Base-by-base conservation (phyloP, 805 yeast genomes). In the Saccharomyces eubayanus region DNA sequence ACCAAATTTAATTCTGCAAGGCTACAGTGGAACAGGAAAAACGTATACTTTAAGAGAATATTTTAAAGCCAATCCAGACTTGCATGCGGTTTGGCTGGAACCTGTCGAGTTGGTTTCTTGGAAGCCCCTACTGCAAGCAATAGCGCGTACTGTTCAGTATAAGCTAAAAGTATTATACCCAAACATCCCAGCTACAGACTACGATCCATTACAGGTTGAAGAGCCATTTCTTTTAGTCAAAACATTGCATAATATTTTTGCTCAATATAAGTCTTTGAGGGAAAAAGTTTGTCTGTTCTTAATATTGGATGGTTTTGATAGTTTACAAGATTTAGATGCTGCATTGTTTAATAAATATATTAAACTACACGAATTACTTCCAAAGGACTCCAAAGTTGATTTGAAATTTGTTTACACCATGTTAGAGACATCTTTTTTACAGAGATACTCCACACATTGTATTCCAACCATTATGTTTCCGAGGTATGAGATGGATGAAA, bases 251-350 rank as follows among this genome's bases (percentile, higher is more conserved):
- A 51, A 51, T 46, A 31, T 55, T 9, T 16, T 58, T 10, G 49
- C 55, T 3, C 56, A 59, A 10, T 58, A 57, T 40, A 46, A 53
- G 11, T 21, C 40, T 21, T 28, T 59, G 40, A 49, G 51, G 12
- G 46, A 57, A 20, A 48, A 31, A 1, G 27, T 45, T 5, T 62
- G 54, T 49, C 51, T 63, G 14, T 63, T 54, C 48, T 51, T 68
- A n/a, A 53, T 66, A 2, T 56, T 62, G 36, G 72, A 69, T 59
- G 71, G 70, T 11, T 58, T 69, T 27, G 72, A 69, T 50, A 57
- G 57, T 29, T 54, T 68, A n/a, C 66, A 64, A 47, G 71, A 69
- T 53, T 48, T 69, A 9, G 71, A 69, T 52, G 65, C 65, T 3
- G 62, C 62, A 14, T 53, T 67, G 11, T 55, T 66, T 16, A 57